These are phyloP conservation scores for Chara braunii DNA, from an alignment of 139 green algal genomes.

Conservation along the genomic window DNA sequence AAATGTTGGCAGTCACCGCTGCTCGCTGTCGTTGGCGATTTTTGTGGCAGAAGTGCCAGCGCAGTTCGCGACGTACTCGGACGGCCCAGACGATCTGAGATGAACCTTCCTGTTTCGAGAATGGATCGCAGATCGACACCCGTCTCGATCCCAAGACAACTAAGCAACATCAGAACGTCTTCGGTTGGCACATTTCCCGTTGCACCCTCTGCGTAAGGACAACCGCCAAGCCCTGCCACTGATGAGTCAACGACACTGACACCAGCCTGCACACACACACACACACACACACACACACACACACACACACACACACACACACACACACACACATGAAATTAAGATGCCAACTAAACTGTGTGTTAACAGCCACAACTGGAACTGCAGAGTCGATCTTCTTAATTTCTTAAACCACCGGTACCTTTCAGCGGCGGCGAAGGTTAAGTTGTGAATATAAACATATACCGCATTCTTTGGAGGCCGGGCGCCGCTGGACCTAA, in stretches of 20 bases:
- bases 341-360: not conserved
- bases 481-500: no score
- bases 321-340: not conserved
- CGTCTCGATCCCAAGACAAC: slow-evolving; percentile 70
- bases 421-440: no score
- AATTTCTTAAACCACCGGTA: no score
- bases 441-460: no score
- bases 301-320: no score
- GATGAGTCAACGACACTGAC: slow-evolving; percentile 63
- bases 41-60: no score
- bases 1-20: no score
- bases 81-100: slow-evolving; percentile 18
- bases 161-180: slow-evolving; percentile 86
- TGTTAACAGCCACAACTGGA: no score
- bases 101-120: slow-evolving; percentile 52
- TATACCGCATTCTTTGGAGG: no score
- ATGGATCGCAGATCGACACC: slow-evolving; percentile 67
- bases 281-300: no score
- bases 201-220: slow-evolving; percentile 80
- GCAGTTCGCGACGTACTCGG: slow-evolving; percentile 6
- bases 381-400: no score
- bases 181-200: slow-evolving; percentile 90
- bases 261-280: slow-evolving; percentile 48
- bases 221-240: slow-evolving; percentile 80
- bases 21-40: no score